Evolutionary conservation across 768 basidiomycete species (phyloP).

Genomic region (Tricholoma sp.): DNA sequence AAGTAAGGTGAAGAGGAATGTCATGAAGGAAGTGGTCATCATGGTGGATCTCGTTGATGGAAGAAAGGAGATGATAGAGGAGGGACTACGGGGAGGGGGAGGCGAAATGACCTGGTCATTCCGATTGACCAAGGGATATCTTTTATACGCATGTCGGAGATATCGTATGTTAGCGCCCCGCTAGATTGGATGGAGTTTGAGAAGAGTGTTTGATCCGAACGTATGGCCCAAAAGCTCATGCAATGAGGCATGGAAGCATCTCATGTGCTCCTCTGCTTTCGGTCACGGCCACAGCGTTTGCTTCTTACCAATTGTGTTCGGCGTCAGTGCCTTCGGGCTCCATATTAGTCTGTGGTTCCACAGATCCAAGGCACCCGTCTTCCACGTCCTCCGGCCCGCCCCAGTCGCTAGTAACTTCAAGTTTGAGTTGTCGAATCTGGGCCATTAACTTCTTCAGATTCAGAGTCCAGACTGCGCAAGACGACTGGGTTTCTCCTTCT

Average conservation of each 20-base stretch:
- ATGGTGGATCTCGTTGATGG: slow-evolving; percentile 7
- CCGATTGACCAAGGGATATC: neutral
- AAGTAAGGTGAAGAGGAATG: slow-evolving; percentile 15
- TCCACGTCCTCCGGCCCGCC: neutral
- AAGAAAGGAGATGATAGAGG: neutral
- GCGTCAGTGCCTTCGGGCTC: neutral
- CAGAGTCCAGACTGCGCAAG: neutral
- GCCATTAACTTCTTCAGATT: too few relatives aligned
- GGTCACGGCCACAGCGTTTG: neutral
- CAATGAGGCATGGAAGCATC: neutral
- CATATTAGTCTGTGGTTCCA: neutral
- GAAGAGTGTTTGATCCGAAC: neutral
- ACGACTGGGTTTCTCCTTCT: neutral
- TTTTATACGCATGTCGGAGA: neutral
- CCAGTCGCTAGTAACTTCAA: neutral
- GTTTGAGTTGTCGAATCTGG: too few relatives aligned
- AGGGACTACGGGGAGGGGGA: neutral
- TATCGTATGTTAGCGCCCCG: neutral
- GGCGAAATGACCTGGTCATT: neutral
- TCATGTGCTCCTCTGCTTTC: neutral
- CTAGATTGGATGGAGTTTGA: neutral
- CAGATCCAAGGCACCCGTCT: neutral
- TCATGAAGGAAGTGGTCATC: slow-evolving; percentile 10
- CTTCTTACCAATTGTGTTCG: neutral
- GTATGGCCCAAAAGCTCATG: neutral